phyloP scores from a whole-genome alignment of 768 basidiomycete species.

The Suillus occidentalis region DNA sequence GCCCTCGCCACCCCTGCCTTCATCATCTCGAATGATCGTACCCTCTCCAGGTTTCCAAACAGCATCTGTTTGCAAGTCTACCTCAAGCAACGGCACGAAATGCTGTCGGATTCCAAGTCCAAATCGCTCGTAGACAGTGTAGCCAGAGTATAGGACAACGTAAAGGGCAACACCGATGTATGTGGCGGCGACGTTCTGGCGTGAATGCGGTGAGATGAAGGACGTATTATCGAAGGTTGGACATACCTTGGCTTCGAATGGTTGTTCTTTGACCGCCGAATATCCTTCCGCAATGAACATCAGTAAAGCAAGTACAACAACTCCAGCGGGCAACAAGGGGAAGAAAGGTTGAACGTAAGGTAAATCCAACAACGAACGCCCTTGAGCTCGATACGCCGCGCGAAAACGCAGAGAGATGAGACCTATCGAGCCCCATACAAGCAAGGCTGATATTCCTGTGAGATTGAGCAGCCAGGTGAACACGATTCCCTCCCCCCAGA shows the following conservation, averaged over 20 bases:
- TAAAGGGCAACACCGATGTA: constrained; percentile 54
- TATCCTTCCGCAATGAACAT: constrained; percentile 62
- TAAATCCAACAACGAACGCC: constrained; percentile 49
- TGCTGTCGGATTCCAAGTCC: constrained; percentile 30
- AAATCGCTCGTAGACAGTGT: constrained; percentile 40
- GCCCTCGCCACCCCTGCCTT: constrained; percentile 5
- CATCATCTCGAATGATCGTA: constrained; percentile 29
- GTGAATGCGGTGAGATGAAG: neutral
- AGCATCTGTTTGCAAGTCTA: constrained; percentile 55
- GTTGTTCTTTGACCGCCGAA: constrained; percentile 43
- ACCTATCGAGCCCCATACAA: constrained; percentile 66
- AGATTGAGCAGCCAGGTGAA: constrained; percentile 64
- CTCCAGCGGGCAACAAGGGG: constrained; percentile 50
- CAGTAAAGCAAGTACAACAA: constrained; percentile 47
- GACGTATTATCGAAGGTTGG: neutral
- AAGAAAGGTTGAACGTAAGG: constrained; percentile 59
- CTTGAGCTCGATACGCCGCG: constrained; percentile 55
- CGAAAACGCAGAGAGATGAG: constrained; percentile 62
- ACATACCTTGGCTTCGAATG: constrained; percentile 44
- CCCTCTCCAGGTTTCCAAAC: constrained; percentile 52
- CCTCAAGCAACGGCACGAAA: constrained; percentile 42
- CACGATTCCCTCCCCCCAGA: constrained; percentile 56
- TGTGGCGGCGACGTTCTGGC: constrained; percentile 53
- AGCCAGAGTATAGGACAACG: constrained; percentile 44
- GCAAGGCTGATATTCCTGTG: constrained; percentile 63